Evolutionary conservation across 768 basidiomycete genomes (phyloP), one percentile per base, ranked within the genome.

Genomic region (Pleurotus djamor): DNA sequence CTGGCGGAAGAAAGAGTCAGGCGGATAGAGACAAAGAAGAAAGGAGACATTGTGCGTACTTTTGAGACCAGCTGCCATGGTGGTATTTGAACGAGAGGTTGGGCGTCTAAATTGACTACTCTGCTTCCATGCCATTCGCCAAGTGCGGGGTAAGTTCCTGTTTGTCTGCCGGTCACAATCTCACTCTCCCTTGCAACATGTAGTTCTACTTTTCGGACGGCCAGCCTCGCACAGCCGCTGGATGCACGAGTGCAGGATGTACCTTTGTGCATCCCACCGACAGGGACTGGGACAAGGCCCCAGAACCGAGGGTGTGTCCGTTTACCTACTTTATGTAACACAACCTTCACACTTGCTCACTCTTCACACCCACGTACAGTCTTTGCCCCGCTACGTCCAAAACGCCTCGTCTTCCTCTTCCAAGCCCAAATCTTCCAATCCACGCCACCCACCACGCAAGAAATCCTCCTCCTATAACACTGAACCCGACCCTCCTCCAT

Each of bases 1-100:
- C 96, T 98, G 69, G 7, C 33, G 34, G 3, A 28, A 64, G 43
- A 32, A 36, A 21, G 34, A 51, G 35, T 12, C 45, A 47, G 10
- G 41, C 9, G 41, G 10, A 43, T 14, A 17, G 44, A 37, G 14
- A 48, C 17, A n/a, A 47, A 41, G 58, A n/a, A 34, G 51, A n/a
- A 38, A 13, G 34, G 59, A 38, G 47, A 10, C 38, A 34, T n/a
- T 51, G 60, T n/a, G 67, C 82, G 67, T 68, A 89, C 88, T 90
- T 78, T 85, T 83, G 64, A 91, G 79, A 64, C 88, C 88, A 58
- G 87, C 87, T 63, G 84, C 76, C 86, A 88, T 88, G 60, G 61
- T 54, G 54, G 41, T 10, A 16, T 5, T 16, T 8, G 36, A 10
- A 36, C 16, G 13, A 37, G 54, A 35, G n/a, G 49, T 41, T 41